A percentile compares a stretch with the other conserved stretches of the same genome.
Evolutionary conservation across 371 early-diverging fungal species (phyloP).

Genomic region (Gilbertella persicaria): DNA sequence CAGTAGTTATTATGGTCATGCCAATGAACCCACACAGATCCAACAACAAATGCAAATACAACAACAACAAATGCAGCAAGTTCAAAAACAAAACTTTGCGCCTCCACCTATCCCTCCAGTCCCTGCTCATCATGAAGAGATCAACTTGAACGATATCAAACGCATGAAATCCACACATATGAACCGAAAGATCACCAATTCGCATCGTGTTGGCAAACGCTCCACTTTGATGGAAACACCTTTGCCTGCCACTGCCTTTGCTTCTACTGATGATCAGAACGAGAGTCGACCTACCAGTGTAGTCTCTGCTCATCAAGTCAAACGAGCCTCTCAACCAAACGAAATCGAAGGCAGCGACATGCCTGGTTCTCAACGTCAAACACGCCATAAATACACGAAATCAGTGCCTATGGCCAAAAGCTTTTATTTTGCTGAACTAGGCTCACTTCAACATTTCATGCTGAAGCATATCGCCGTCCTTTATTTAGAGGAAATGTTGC

Average conservation of each 20-base stretch:
- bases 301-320: not conserved
- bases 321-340: constrained; percentile 5
- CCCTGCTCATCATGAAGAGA: too few relatives aligned
- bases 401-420: constrained; percentile 45
- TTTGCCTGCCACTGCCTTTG: constrained; percentile 35
- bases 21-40: constrained; percentile 4
- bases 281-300: constrained; percentile 10
- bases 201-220: constrained; percentile 57
- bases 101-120: too few relatives aligned
- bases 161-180: constrained; percentile 35
- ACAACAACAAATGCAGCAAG: constrained; percentile 1
- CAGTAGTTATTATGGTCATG: constrained; percentile 16
- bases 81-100: not conserved
- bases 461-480: constrained; percentile 86
- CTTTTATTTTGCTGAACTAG: constrained; percentile 78
- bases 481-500: constrained; percentile 72
- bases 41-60: constrained; percentile 1
- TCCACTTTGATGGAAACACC: constrained; percentile 63
- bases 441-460: constrained; percentile 81
- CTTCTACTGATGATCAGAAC: constrained; percentile 18
- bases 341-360: constrained; percentile 6
- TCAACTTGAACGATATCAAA: constrained; percentile 59
- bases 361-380: constrained; percentile 14
- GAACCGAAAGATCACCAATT: constrained; percentile 58
- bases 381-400: constrained; percentile 28